A percentile compares a stretch with the other conserved stretches of the same genome.
Conservation (phyloP, 2,329 filamentous ascomycete genomes). For the Teratosphaeria zuluensis region DNA sequence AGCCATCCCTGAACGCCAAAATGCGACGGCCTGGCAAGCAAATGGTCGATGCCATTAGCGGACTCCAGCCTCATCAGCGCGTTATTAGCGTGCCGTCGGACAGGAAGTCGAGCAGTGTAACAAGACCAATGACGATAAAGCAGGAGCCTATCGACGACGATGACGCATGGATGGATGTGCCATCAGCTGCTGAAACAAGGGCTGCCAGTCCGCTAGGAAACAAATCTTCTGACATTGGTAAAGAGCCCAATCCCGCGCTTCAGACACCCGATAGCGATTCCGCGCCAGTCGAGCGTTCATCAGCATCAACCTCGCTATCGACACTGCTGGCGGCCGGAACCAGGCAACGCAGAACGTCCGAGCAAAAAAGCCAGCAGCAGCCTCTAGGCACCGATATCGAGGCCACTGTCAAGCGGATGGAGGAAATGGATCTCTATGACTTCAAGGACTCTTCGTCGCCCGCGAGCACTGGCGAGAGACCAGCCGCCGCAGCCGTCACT, state of each 20-base stretch:
- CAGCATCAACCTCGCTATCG: constrained; percentile 6
- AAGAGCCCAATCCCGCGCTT: neutral
- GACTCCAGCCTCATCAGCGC: constrained; percentile 18
- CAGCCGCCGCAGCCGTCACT: neutral
- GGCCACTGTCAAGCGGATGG: constrained; percentile 14
- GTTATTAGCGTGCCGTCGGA: constrained; percentile 18
- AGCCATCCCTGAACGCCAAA: constrained; percentile 39
- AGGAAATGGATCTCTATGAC: constrained; percentile 25
- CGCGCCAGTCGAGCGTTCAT: constrained; percentile 1
- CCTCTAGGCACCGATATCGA: constrained; percentile 6
- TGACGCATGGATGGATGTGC: constrained; percentile 13
- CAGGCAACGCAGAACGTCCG: constrained; percentile 2
- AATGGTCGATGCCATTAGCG: constrained; percentile 36
- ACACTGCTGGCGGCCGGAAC: constrained; percentile 6
- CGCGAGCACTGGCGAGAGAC: neutral
- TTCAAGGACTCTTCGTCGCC: constrained; percentile 24
- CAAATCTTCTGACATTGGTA: constrained; percentile 7
- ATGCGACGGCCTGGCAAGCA: constrained; percentile 41
- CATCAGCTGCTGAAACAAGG: constrained; percentile 1
- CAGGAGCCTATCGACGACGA: constrained; percentile 20
- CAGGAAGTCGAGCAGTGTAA: constrained; percentile 3
- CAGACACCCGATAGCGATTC: neutral
- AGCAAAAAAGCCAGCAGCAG: neutral
- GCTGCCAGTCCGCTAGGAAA: constrained; percentile 12
- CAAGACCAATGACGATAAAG: constrained; percentile 15